These are phyloP conservation scores for Fusarium kyushuense DNA, from an alignment of 2,329 filamentous ascomycete genomes.

Conservation along the genomic window DNA sequence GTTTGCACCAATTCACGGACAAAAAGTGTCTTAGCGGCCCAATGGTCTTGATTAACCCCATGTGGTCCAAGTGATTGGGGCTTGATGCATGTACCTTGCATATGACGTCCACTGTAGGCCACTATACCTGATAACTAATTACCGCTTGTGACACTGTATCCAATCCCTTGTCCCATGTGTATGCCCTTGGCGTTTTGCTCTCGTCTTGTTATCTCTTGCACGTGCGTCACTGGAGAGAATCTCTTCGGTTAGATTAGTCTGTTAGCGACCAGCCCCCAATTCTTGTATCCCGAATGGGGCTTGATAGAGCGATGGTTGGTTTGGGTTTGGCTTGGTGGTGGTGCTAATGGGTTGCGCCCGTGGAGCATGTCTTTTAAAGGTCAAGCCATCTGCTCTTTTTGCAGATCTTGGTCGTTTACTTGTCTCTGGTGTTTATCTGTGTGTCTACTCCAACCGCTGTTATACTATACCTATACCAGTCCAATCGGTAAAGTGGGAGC, in stretches of 20 bases:
- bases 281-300: conserved; percentile 4
- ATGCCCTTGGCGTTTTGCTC: conserved; percentile 7
- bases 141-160: conserved; percentile 2
- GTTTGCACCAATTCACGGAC: not conserved
- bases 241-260: not conserved
- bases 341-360: not conserved
- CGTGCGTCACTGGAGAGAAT: conserved; percentile 20
- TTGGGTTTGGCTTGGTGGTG: not conserved
- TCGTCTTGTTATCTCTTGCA: conserved; percentile 21
- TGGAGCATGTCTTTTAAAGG: conserved; percentile 11
- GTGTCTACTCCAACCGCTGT: too few relatives aligned
- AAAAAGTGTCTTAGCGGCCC: not conserved
- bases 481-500: conserved; percentile 16
- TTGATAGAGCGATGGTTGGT: not conserved
- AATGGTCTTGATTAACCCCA: not conserved
- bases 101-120: conserved; percentile 7
- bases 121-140: conserved; percentile 1
- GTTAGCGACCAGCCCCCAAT: not conserved
- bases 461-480: too few relatives aligned
- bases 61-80: conserved; percentile 32
- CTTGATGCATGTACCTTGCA: conserved; percentile 16
- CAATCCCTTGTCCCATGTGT: conserved; percentile 39
- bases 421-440: too few relatives aligned
- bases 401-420: too few relatives aligned
- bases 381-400: conserved; percentile 10